phyloP scores from a whole-genome alignment of 352 stramenopile genomes.

The Pythium phragmiticola region DNA sequence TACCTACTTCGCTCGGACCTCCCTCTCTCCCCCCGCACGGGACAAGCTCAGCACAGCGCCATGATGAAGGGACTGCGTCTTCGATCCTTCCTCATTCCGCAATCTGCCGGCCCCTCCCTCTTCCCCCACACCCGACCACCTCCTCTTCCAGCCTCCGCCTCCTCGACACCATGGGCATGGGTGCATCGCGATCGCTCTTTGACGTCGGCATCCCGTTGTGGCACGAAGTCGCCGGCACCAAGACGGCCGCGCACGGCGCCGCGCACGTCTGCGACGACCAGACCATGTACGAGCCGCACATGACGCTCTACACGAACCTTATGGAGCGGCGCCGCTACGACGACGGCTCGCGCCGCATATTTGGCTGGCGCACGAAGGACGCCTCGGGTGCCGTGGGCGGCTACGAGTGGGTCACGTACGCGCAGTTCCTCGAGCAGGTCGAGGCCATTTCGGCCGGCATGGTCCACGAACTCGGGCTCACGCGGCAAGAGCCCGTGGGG shows the following conservation, averaged over 20 bases:
- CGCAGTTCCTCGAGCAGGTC: slow-evolving; percentile 48
- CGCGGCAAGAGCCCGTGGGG: slow-evolving; percentile 52
- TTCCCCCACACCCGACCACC: not conserved
- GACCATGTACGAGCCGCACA: slow-evolving; percentile 34
- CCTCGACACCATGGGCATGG: slow-evolving; percentile 17
- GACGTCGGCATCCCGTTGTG: slow-evolving; percentile 9
- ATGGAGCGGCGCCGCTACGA: slow-evolving; percentile 38
- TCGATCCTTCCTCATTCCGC: no score
- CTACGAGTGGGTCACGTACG: slow-evolving; percentile 64
- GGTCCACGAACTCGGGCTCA: slow-evolving; percentile 31
- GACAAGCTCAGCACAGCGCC: no score
- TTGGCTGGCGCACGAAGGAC: slow-evolving; percentile 50
- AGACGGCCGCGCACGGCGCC: slow-evolving; percentile 17
- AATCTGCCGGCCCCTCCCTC: not conserved
- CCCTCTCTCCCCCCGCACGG: no score
- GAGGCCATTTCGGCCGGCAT: slow-evolving; percentile 43
- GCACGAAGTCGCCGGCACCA: slow-evolving; percentile 25
- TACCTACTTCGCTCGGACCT: no score
- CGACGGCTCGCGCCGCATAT: slow-evolving; percentile 51
- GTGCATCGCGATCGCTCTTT: slow-evolving; percentile 26
- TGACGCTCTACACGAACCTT: slow-evolving; percentile 61
- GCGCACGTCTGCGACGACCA: slow-evolving; percentile 25
- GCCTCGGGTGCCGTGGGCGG: slow-evolving; percentile 33
- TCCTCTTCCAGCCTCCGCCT: not conserved
- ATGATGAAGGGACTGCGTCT: no score